Evolutionary conservation across 345 rosid genomes (phyloP).

Genomic region (Acer saccharum): DNA sequence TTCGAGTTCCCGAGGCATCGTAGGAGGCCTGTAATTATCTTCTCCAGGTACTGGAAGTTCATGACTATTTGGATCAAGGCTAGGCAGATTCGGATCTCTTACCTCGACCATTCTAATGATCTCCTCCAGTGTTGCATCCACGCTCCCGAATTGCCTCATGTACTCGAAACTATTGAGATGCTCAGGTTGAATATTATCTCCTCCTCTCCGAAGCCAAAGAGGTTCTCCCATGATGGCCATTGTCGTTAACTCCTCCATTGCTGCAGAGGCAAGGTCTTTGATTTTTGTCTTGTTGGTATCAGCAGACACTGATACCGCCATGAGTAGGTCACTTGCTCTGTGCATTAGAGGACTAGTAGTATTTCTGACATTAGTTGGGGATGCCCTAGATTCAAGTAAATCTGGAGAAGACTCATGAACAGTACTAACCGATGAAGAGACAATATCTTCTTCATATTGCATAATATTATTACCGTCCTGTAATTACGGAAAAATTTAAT

Average conservation of each 20-base stretch:
- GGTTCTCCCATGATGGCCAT: slow-evolving; percentile 35
- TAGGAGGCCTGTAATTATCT: neutral
- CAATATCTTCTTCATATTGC: neutral
- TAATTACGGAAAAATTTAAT: neutral
- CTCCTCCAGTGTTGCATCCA: slow-evolving; percentile 28
- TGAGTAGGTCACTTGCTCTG: slow-evolving; percentile 38
- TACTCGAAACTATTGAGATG: slow-evolving; percentile 36
- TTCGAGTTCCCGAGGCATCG: neutral
- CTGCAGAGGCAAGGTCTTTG: slow-evolving; percentile 23
- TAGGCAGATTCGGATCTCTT: slow-evolving; percentile 7
- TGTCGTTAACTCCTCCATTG: slow-evolving; percentile 35
- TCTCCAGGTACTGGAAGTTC: too few relatives aligned
- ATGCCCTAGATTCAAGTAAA: slow-evolving; percentile 15
- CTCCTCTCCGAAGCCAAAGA: slow-evolving; percentile 24
- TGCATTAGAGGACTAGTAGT: neutral
- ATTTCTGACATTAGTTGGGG: slow-evolving; percentile 12
- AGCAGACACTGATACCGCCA: slow-evolving; percentile 38
- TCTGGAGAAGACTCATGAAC: slow-evolving; percentile 13
- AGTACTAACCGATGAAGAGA: neutral
- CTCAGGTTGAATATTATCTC: slow-evolving; percentile 3
- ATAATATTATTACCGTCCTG: neutral
- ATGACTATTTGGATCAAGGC: slow-evolving; percentile 2
- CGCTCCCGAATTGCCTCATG: slow-evolving; percentile 16
- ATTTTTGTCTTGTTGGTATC: slow-evolving; percentile 28
- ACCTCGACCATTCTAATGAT: slow-evolving; percentile 32